Conservation (phyloP, 108 stramenopile species). For the Bacterosira constricta region DNA sequence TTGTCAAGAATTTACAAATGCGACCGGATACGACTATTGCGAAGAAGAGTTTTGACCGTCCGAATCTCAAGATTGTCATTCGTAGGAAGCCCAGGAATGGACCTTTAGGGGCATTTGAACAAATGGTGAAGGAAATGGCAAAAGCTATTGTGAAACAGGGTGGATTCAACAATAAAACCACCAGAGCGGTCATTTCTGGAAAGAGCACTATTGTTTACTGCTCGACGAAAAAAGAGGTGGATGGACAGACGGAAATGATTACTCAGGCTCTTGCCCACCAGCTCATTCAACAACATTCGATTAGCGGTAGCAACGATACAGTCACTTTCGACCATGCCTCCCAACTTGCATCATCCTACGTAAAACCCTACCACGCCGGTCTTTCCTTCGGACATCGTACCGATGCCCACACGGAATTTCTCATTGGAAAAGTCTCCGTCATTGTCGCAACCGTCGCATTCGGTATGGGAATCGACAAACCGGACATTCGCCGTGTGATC, state of each 20-base stretch:
- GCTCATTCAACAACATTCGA: slow-evolving; percentile 4
- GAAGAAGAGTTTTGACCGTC: slow-evolving; percentile 83
- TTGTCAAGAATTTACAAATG: slow-evolving; percentile 66
- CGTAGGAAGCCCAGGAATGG: slow-evolving; percentile 59
- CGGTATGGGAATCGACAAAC: slow-evolving; percentile 98
- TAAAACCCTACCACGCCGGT: slow-evolving; percentile 87
- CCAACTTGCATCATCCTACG: slow-evolving; percentile 16
- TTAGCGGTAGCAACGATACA: not conserved
- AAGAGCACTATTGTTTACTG: slow-evolving; percentile 84
- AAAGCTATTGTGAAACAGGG: not conserved
- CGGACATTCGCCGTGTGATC: slow-evolving; percentile 85
- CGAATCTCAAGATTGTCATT: slow-evolving; percentile 86
- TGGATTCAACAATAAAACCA: no score
- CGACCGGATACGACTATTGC: slow-evolving; percentile 45
- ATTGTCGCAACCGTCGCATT: slow-evolving; percentile 97
- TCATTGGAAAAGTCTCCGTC: slow-evolving; percentile 73
- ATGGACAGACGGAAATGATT: slow-evolving; percentile 42
- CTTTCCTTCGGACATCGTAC: slow-evolving; percentile 56
- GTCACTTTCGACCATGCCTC: slow-evolving; percentile 15
- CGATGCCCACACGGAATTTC: slow-evolving; percentile 75
- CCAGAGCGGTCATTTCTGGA: slow-evolving; percentile 14
- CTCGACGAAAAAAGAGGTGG: slow-evolving; percentile 60
- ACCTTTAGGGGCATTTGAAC: slow-evolving; percentile 33
- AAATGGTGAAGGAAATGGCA: slow-evolving; percentile 51
- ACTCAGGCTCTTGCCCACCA: slow-evolving; percentile 16